Base-by-base conservation (phyloP, 495 filamentous ascomycete genomes). In the Daldinia grandis region DNA sequence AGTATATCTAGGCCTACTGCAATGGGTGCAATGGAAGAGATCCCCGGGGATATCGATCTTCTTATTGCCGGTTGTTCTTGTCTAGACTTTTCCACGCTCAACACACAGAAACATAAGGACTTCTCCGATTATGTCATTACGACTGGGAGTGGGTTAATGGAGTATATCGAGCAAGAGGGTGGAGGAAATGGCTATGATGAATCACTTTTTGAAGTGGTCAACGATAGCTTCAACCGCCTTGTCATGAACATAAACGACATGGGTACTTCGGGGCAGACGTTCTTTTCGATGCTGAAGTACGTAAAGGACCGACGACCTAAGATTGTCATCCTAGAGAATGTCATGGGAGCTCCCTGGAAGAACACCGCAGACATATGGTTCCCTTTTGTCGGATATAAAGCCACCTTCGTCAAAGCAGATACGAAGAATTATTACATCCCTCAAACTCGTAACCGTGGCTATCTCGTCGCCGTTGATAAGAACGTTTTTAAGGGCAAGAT, bases 381-480 rank as follows among this genome's bases (percentile, higher is more conserved):
- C 76, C 68, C 79, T 0, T 75, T 79, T 4, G 78, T 87, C 21
- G 86, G 83, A 14, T 97, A 95, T 73, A 70, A 81, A 1, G 82
- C 84, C 1, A 65, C 68, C 5, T 79, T 77, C 14, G 64, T 76
- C 5, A 69, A 47, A 2, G 72, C 92, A 0, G 92, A 97, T 70
- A 90, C 89, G 1, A 95, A 95, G 74, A 72, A 91, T 0, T 95
- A 85, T 73, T 94, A 93, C 53, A 79, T 96, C 2, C 93, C 93
- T 0, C 93, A 97, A 38, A 97, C 93, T 5, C 82, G 93, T 1
- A 81, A 82, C 33, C 84, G 93, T 47, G 87, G 88, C 5, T 97
- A 95, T 72, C 85, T 95, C 76, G 77, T 93, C 30, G 89, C 87
- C 27, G 70, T 93, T 10, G 83, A 92, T 60, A 76, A 72, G 7